Evolutionary conservation across 768 basidiomycete species (phyloP).

Genomic region (Leucogyrophana mollusca): DNA sequence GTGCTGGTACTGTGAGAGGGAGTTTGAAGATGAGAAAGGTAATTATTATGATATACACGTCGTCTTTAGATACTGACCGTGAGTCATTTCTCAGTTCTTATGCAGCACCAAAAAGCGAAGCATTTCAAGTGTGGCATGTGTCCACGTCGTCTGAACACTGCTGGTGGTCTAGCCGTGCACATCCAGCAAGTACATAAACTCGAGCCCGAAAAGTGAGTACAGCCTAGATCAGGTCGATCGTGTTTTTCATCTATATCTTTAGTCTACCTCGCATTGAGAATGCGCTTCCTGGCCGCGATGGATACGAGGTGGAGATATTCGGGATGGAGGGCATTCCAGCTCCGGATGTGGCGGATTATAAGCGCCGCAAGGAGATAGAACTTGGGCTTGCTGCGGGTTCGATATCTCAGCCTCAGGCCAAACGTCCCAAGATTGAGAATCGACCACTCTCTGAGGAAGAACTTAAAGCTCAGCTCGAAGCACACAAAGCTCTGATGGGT

Average conservation of each 20-base stretch:
- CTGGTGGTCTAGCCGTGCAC: slow-evolving; percentile 96
- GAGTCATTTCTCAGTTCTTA: slow-evolving; percentile 61
- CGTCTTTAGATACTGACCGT: not conserved
- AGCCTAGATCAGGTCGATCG: not conserved
- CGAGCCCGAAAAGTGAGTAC: slow-evolving; percentile 73
- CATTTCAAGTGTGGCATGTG: slow-evolving; percentile 99
- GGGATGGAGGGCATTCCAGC: slow-evolving; percentile 99
- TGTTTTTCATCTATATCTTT: not conserved
- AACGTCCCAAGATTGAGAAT: slow-evolving; percentile 81
- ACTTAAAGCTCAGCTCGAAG: slow-evolving; percentile 78
- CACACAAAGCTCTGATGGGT: slow-evolving; percentile 93
- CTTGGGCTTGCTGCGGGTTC: slow-evolving; percentile 81
- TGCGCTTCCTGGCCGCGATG: slow-evolving; percentile 93
- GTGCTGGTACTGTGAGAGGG: slow-evolving; percentile 99
- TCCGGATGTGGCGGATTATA: slow-evolving; percentile 94
- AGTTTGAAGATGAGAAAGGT: slow-evolving; percentile 99
- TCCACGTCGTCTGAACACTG: slow-evolving; percentile 92
- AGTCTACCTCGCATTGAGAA: slow-evolving; percentile 92
- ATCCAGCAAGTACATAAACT: slow-evolving; percentile 99
- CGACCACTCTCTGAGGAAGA: slow-evolving; percentile 79
- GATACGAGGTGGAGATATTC: slow-evolving; percentile 98
- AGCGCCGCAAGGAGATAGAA: slow-evolving; percentile 92
- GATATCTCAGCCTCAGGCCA: slow-evolving; percentile 77
- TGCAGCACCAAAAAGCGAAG: slow-evolving; percentile 99
- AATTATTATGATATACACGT: slow-evolving; percentile 17